Conservation (phyloP, 345 rosid species). For the Durio zibethinus region DNA sequence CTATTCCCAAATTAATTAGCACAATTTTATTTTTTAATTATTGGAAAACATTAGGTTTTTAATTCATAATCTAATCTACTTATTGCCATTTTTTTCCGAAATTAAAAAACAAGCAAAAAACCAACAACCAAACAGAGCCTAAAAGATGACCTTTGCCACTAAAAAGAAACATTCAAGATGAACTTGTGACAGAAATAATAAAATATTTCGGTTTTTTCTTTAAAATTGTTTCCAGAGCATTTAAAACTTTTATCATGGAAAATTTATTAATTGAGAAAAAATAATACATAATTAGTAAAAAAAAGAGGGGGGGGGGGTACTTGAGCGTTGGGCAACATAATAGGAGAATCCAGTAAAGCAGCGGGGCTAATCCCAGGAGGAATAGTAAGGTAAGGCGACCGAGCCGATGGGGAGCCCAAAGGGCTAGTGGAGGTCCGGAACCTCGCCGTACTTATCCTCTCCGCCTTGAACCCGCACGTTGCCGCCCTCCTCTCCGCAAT, state of each 20-base stretch:
- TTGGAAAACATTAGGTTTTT: background rate
- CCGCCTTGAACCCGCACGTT: constrained; percentile 50
- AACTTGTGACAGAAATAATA: background rate
- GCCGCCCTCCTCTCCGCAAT: constrained; percentile 69
- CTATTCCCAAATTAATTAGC: background rate
- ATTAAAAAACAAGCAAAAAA: background rate
- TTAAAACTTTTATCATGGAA: background rate
- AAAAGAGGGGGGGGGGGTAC: constrained; percentile 7
- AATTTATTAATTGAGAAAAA: background rate
- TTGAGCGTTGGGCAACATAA: constrained; percentile 53
- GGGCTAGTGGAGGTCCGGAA: constrained; percentile 32
- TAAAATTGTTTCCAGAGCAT: background rate
- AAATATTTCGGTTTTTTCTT: background rate
- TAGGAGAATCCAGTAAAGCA: constrained; percentile 57
- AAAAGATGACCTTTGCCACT: background rate
- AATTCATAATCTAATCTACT: background rate
- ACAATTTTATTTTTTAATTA: background rate
- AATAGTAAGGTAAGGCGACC: constrained; percentile 42
- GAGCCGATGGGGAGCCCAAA: constrained; percentile 16
- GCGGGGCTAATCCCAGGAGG: constrained; percentile 65
- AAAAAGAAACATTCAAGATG: background rate
- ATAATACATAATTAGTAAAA: background rate
- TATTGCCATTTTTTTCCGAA: background rate
- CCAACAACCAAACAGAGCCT: background rate
- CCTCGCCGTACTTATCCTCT: constrained; percentile 36